Conservation (phyloP, 495 filamentous ascomycete species). For the Neurospora africana region DNA sequence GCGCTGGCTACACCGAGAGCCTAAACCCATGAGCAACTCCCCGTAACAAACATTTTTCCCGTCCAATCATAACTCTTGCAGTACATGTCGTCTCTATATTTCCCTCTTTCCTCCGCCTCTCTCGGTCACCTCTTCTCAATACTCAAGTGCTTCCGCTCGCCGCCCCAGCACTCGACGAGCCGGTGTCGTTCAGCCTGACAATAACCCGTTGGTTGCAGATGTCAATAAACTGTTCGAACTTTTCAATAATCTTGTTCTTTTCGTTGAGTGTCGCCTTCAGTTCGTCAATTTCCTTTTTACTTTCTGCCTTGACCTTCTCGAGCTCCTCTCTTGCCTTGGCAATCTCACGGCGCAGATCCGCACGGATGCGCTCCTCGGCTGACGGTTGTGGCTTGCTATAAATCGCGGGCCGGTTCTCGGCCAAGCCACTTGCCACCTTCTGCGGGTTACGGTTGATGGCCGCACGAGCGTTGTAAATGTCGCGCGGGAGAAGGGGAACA, state of each 20-base stretch:
- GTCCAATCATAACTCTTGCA: not conserved
- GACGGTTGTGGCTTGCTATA: conserved; percentile 47
- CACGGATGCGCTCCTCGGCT: conserved; percentile 44
- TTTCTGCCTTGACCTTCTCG: conserved; percentile 34
- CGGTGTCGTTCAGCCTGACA: conserved; percentile 27
- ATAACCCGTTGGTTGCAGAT: conserved; percentile 49
- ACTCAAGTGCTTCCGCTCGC: not conserved
- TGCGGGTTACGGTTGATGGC: conserved; percentile 48
- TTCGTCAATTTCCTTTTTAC: conserved; percentile 38
- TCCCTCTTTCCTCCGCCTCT: not conserved
- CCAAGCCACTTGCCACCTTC: conserved; percentile 39
- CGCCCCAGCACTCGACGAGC: conserved; percentile 15
- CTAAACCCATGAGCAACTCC: not conserved
- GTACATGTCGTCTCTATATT: not conserved
- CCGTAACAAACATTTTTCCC: not conserved
- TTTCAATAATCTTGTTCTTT: conserved; percentile 44
- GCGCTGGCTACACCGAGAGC: not conserved
- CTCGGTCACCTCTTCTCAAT: not conserved
- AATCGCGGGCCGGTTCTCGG: conserved; percentile 42
- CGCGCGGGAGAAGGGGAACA: conserved; percentile 42
- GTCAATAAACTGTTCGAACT: conserved; percentile 51
- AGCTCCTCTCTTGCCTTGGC: conserved; percentile 38
- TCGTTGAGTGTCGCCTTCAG: conserved; percentile 36
- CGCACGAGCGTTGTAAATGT: conserved; percentile 48
- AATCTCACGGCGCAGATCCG: conserved; percentile 42